Conservation (phyloP, 768 basidiomycete species). For the Amanita molliuscula region DNA sequence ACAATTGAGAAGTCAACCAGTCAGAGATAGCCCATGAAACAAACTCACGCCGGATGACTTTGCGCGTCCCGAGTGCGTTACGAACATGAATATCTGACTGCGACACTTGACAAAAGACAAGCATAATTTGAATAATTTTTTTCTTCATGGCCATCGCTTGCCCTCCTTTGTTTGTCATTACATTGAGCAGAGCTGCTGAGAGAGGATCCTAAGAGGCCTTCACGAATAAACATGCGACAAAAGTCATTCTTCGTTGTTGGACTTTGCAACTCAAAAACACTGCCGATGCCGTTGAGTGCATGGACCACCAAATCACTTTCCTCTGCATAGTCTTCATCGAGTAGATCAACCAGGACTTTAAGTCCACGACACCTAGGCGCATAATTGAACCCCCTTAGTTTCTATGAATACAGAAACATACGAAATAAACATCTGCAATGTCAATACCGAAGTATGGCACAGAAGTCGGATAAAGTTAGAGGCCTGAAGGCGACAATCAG, state of each 20-base stretch:
- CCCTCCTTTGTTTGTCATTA: conserved; percentile 66
- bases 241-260: conserved; percentile 98
- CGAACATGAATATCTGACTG: conserved; percentile 91
- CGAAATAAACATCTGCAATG: conserved; percentile 99
- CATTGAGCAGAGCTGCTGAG: conserved; percentile 80
- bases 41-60: conserved; percentile 77
- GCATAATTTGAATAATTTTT: conserved; percentile 81
- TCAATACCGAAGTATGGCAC: conserved; percentile 87
- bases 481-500: conserved; percentile 90
- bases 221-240: conserved; percentile 95
- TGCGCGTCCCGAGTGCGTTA: conserved; percentile 84
- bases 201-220: conserved; percentile 91
- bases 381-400: not conserved
- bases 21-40: not conserved
- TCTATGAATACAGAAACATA: conserved; percentile 28
- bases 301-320: conserved; percentile 88
- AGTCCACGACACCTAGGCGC: conserved; percentile 78
- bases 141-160: conserved; percentile 66
- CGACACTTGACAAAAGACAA: conserved; percentile 94
- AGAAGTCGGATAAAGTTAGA: conserved; percentile 90
- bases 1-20: conserved; percentile 1
- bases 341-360: conserved; percentile 87
- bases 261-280: conserved; percentile 92
- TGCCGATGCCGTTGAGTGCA: conserved; percentile 89
- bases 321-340: conserved; percentile 93